Evolutionary conservation across 1,139 yeast species (phyloP), one percentile per base, ranked within the genome.

Genomic region (Pichia cactophila): DNA sequence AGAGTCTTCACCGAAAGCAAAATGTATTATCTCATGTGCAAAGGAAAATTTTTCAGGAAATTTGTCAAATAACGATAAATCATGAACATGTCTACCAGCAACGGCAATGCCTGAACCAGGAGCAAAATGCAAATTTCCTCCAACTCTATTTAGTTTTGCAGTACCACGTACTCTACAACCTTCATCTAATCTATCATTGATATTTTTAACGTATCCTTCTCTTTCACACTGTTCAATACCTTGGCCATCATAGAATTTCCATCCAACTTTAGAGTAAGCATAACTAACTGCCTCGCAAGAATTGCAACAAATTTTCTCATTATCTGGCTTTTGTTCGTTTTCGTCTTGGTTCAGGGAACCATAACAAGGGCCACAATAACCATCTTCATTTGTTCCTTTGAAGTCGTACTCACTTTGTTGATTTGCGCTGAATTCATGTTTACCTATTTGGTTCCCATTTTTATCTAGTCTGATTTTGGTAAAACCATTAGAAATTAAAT

Each of bases 41-140:
- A 85, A 86, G 58, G 81, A 76, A 64, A 81, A 75, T 50, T 78
- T 77, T 54, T 75, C 77, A 2, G 70, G 69, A 54, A 72, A 71
- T 58, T 78, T 74, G 42, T 71, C 69, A 67, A 77, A 92, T 51
- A 88, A 72, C 7, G 95, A 84, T 54, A 86, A 67, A 63, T 92
- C 98, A 69, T 92, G 98, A 56, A 80, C 74, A 64, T 92, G 97
- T 55, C 74, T 73, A 26, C 79, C 80, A 9, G 70, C 69, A 44
- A 69, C 61, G 48, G 80, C 77, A 54, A 72, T 74, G 44, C 86
- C 78, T 52, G 77, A 81, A 23, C 98, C 98, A 2, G 98, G 97
- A 1, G 97, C 96, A 73, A 92, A 89, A 69, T 92, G 97, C 58
- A 92, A 70, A 62, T 88, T 86, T 41, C 98, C 98, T 33, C 86